phyloP scores from a whole-genome alignment of 2,329 filamentous ascomycete species.

The Xenosphaeropsis pyriputrescens region DNA sequence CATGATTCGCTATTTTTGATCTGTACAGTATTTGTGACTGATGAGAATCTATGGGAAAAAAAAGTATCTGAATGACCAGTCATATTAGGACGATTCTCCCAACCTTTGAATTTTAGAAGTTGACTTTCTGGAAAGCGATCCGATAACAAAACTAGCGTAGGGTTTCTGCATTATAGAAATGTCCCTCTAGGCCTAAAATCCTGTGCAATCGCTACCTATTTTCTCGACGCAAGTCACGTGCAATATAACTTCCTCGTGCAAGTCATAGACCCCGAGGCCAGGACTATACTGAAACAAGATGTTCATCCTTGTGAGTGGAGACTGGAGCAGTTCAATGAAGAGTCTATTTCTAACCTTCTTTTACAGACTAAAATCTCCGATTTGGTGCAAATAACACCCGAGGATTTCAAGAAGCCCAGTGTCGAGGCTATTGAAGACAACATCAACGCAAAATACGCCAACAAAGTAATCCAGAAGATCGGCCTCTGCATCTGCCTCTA shows the following conservation, averaged over 20 bases:
- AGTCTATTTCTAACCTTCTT: constrained; percentile 2
- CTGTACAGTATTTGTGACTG: too few species aligned
- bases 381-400: constrained; percentile 80
- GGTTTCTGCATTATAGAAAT: too few species aligned
- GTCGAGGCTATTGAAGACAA: constrained; percentile 84
- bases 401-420: constrained; percentile 76
- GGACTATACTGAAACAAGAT: constrained; percentile 15
- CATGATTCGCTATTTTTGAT: too few species aligned
- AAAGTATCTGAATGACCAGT: too few species aligned
- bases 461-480: constrained; percentile 88
- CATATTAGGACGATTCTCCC: neutral
- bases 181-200: too few species aligned
- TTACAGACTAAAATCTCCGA: constrained; percentile 80
- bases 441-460: constrained; percentile 93
- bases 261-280: neutral
- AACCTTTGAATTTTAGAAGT: too few species aligned
- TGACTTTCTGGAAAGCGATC: too few species aligned
- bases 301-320: constrained; percentile 30
- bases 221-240: neutral
- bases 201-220: too few species aligned
- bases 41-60: too few species aligned
- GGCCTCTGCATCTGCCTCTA: constrained; percentile 90
- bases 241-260: neutral
- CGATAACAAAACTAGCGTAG: too few species aligned
- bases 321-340: too few species aligned